A percentile compares a stretch with the other conserved stretches of the same genome.
phyloP scores from a whole-genome alignment of 1,284 basidiomycete genomes.

The Afroboletus lepidellus region DNA sequence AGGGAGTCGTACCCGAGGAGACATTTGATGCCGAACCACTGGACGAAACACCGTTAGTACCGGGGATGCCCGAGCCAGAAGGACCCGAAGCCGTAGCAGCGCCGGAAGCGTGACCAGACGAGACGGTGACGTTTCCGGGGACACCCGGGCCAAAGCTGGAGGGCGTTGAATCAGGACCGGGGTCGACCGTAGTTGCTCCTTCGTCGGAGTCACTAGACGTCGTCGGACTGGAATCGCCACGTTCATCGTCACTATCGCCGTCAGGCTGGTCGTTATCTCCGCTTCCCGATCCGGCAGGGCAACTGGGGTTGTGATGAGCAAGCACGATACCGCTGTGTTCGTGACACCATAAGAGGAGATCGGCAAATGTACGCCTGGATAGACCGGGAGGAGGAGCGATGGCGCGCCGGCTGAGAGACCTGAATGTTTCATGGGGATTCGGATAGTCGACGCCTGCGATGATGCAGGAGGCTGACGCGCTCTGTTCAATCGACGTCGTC shows the following conservation, averaged over 20 bases:
- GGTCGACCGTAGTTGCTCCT: too few species aligned
- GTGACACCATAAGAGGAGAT: constrained; percentile 33
- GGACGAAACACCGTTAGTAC: neutral
- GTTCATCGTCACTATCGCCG: too few species aligned
- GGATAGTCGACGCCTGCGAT: constrained; percentile 29
- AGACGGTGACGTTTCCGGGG: neutral
- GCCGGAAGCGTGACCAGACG: constrained; percentile 2
- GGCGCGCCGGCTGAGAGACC: constrained; percentile 23
- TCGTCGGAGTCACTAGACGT: constrained; percentile 7
- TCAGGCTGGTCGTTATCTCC: neutral
- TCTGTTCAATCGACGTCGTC: constrained; percentile 7
- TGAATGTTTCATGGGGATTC: constrained; percentile 23
- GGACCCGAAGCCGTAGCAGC: constrained; percentile 1
- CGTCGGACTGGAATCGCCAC: constrained; percentile 4
- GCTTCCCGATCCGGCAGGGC: constrained; percentile 9
- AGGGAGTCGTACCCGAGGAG: neutral
- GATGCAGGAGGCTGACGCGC: constrained; percentile 17
- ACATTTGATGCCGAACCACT: neutral
- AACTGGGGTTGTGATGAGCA: constrained; percentile 26
- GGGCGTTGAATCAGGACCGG: neutral
- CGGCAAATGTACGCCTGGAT: constrained; percentile 21
- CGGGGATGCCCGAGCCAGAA: neutral
- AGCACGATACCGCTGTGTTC: constrained; percentile 18
- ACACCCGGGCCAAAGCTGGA: neutral
- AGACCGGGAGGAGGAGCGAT: constrained; percentile 26